Evolutionary conservation across 768 basidiomycete genomes (phyloP).

Genomic region (Calocera viscosa): DNA sequence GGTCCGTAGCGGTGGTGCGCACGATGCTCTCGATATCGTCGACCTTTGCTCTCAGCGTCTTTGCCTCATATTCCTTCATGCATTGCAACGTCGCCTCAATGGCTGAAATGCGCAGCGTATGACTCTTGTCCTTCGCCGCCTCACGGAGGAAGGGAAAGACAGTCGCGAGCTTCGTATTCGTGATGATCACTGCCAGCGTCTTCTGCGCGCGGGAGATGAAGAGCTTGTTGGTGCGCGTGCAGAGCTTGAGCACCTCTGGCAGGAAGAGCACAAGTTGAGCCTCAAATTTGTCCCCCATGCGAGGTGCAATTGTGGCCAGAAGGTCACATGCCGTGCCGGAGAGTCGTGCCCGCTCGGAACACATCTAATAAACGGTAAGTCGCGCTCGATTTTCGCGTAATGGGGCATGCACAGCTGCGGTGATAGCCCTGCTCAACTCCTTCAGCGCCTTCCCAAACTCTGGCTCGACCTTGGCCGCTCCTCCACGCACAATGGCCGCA

Average conservation of each 20-base stretch:
- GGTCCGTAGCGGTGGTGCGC: conserved; percentile 52
- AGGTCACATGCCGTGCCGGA: conserved; percentile 57
- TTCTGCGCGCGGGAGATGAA: conserved; percentile 51
- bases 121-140: conserved; percentile 54
- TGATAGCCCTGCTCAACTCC: conserved; percentile 41
- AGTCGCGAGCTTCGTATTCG: conserved; percentile 51
- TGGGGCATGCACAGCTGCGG: conserved; percentile 34
- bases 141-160: conserved; percentile 51
- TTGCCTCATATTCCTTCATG: conserved; percentile 48
- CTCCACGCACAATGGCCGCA: conserved; percentile 38
- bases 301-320: conserved; percentile 40
- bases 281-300: conserved; percentile 51
- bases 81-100: conserved; percentile 49
- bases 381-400: background rate
- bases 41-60: conserved; percentile 22
- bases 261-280: conserved; percentile 53
- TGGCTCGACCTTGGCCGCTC: conserved; percentile 39
- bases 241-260: conserved; percentile 53
- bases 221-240: conserved; percentile 67
- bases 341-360: conserved; percentile 61
- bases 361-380: conserved; percentile 21
- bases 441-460: conserved; percentile 39
- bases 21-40: conserved; percentile 61
- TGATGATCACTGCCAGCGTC: conserved; percentile 49
- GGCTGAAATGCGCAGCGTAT: conserved; percentile 48